phyloP scores from a whole-genome alignment of 768 basidiomycete species.

The Tylopilus subfusipes region DNA sequence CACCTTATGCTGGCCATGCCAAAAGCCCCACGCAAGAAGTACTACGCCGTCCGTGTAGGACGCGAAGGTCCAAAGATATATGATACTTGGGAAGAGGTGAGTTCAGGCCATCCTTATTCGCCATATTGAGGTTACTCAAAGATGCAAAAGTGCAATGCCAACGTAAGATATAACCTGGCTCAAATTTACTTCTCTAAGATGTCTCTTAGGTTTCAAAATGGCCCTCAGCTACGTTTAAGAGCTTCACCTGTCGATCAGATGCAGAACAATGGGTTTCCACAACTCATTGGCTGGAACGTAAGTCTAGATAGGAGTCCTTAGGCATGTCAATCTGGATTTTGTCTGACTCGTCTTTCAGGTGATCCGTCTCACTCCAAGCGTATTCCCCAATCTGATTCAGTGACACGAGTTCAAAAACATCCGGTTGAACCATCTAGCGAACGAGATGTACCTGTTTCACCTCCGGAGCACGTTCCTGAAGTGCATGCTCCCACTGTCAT shows the following conservation, averaged over 20 bases:
- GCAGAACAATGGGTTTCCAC: slow-evolving; percentile 50
- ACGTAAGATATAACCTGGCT: slow-evolving; percentile 29
- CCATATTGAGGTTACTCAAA: background rate
- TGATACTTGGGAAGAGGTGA: slow-evolving; percentile 56
- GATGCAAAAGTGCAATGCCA: slow-evolving; percentile 42
- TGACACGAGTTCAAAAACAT: background rate
- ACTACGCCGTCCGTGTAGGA: slow-evolving; percentile 60
- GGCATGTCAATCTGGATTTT: background rate
- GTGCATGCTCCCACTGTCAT: slow-evolving; percentile 20
- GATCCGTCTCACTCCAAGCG: background rate
- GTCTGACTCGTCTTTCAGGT: slow-evolving; percentile 8
- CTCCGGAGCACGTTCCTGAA: background rate
- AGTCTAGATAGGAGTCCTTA: slow-evolving; percentile 8
- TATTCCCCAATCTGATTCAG: background rate
- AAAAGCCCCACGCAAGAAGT: slow-evolving; percentile 39
- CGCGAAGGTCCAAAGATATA: slow-evolving; percentile 58
- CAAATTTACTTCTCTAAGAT: background rate
- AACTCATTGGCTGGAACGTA: slow-evolving; percentile 12
- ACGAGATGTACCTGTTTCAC: background rate
- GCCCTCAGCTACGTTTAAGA: slow-evolving; percentile 50
- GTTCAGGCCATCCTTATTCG: slow-evolving; percentile 8
- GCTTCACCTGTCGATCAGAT: slow-evolving; percentile 41
- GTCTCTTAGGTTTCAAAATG: slow-evolving; percentile 47
- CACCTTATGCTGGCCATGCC: slow-evolving; percentile 21
- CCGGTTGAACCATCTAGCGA: background rate